Percentiles rank a stretch among this genome's conserved stretches.
phyloP scores from a whole-genome alignment of 139 green algal genomes.

The Prasinococcaceae sp. region DNA sequence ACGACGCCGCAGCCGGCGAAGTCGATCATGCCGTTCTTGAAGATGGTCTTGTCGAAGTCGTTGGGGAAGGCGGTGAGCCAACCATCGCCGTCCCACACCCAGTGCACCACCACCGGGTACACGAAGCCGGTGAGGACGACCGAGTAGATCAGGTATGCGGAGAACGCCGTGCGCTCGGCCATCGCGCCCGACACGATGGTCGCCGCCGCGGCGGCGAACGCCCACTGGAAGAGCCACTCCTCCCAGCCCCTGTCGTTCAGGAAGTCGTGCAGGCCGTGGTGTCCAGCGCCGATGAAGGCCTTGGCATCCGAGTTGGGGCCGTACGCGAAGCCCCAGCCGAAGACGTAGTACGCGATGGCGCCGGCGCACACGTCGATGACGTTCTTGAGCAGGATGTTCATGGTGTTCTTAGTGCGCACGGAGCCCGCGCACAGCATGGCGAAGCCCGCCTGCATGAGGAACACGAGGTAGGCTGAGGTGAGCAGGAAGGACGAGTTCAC shows the following conservation, averaged over 20 bases:
- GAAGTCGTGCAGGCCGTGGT: constrained; percentile 28
- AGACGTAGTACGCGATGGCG: constrained; percentile 42
- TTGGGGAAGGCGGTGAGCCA: constrained; percentile 32
- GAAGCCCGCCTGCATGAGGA: constrained; percentile 68
- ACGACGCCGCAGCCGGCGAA: constrained; percentile 43
- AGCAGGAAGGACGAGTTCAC: too few relatives aligned
- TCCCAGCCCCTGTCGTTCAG: constrained; percentile 6
- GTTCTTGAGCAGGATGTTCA: constrained; percentile 82
- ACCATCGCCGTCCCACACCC: constrained; percentile 30
- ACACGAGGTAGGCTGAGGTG: constrained; percentile 40
- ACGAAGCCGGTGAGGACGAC: constrained; percentile 38
- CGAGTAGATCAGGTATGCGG: constrained; percentile 37
- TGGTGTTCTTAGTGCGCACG: constrained; percentile 72
- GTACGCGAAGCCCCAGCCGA: constrained; percentile 51
- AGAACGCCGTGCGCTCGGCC: constrained; percentile 34
- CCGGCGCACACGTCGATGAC: constrained; percentile 58
- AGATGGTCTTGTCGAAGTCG: too few relatives aligned
- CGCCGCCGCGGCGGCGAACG: background rate
- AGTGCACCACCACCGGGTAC: constrained; percentile 47
- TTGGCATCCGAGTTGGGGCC: constrained; percentile 24
- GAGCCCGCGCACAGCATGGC: constrained; percentile 74
- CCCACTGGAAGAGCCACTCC: constrained; percentile 12
- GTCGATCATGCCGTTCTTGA: constrained; percentile 23
- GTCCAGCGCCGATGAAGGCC: constrained; percentile 40
- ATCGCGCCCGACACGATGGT: constrained; percentile 31